A percentile compares a stretch with the other conserved stretches of the same genome.
These are phyloP conservation scores for Chrysoporthe austroafricana DNA, from an alignment of 2,329 filamentous ascomycete genomes.

Conservation along the genomic window DNA sequence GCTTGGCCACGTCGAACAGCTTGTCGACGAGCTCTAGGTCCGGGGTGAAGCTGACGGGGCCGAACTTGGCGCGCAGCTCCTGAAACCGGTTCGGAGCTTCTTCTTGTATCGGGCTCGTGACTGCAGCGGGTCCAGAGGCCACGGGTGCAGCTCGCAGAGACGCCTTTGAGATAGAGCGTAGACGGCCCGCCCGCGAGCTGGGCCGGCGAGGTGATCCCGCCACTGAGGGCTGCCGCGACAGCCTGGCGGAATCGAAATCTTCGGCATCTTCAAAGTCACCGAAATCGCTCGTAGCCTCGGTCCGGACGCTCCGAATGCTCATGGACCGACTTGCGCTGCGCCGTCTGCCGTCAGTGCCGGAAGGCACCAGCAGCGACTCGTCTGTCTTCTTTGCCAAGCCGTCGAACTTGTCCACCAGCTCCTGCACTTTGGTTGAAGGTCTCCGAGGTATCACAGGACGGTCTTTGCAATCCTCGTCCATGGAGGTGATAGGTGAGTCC, in stretches of 20 bases:
- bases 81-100: constrained; percentile 18
- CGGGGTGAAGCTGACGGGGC: constrained; percentile 33
- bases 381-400: constrained; percentile 40
- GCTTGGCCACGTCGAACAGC: constrained; percentile 42
- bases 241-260: constrained; percentile 11
- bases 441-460: constrained; percentile 36
- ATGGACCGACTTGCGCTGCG: constrained; percentile 25
- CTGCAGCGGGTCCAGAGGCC: neutral
- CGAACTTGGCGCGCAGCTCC: constrained; percentile 37
- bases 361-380: constrained; percentile 20
- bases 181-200: constrained; percentile 12
- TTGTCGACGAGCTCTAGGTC: constrained; percentile 34
- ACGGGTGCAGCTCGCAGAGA: constrained; percentile 1
- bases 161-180: constrained; percentile 16
- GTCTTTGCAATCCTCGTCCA: constrained; percentile 45
- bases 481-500: constrained; percentile 50
- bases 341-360: constrained; percentile 5
- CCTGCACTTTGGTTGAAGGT: constrained; percentile 51
- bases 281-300: constrained; percentile 33
- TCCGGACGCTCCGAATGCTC: constrained; percentile 19
- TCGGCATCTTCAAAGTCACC: constrained; percentile 39
- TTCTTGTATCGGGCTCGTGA: constrained; percentile 12
- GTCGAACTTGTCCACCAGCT: constrained; percentile 56
- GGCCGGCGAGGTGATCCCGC: constrained; percentile 18
- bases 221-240: constrained; percentile 23